Percentiles rank a stretch among this genome's conserved stretches.
phyloP scores from a whole-genome alignment of 371 early-diverging fungal genomes.

The Mucor mucedo region DNA sequence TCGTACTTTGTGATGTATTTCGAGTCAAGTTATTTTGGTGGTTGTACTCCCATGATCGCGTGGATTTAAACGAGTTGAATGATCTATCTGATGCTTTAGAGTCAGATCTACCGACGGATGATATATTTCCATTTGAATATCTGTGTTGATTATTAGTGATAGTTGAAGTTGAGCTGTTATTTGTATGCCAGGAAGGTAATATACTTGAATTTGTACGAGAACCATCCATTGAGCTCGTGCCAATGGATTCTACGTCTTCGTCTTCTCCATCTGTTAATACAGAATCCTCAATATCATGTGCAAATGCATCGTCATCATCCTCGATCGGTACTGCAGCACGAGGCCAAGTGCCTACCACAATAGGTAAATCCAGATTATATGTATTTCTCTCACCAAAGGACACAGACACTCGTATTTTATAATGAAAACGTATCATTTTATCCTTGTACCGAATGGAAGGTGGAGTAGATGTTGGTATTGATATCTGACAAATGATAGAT shows the following conservation, averaged over 20 bases:
- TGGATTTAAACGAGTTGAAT: conserved; percentile 35
- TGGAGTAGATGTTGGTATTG: conserved; percentile 54
- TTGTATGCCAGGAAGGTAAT: conserved; percentile 13
- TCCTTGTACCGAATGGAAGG: conserved; percentile 48
- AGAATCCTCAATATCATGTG: conserved; percentile 15
- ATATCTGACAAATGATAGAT: conserved; percentile 31
- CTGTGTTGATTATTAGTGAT: conserved; percentile 2
- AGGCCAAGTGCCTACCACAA: conserved; percentile 55
- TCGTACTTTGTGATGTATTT: conserved; percentile 29
- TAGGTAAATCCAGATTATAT: conserved; percentile 39
- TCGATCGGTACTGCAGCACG: conserved; percentile 53
- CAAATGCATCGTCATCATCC: conserved; percentile 43
- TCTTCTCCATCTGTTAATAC: background rate
- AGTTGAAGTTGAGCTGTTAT: conserved; percentile 11
- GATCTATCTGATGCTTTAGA: conserved; percentile 29
- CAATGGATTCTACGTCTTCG: conserved; percentile 20
- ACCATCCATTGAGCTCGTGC: conserved; percentile 10
- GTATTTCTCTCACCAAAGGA: conserved; percentile 17
- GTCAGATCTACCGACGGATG: conserved; percentile 33
- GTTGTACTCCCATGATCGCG: conserved; percentile 28
- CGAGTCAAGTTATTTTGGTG: conserved; percentile 32
- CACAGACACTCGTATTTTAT: conserved; percentile 36
- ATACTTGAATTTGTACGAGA: conserved; percentile 7
- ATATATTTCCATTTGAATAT: conserved; percentile 9
- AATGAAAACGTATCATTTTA: conserved; percentile 43